A percentile compares a stretch with the other conserved stretches of the same genome.
Evolutionary conservation across 495 filamentous ascomycete genomes (phyloP).

Genomic region (Daldinia decipiens): DNA sequence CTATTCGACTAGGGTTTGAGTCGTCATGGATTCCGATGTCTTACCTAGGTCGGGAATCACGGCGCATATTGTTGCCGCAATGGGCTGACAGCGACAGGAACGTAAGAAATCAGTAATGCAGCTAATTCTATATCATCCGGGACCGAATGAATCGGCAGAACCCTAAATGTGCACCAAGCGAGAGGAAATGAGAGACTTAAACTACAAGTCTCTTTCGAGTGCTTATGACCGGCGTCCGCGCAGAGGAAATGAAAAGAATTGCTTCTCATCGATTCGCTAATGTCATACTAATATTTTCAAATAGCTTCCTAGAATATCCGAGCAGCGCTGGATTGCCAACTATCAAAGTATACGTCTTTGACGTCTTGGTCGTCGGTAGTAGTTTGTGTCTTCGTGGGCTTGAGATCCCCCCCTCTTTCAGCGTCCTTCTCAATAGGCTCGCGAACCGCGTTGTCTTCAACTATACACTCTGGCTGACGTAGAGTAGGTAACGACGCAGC

Average conservation of each 20-base stretch:
- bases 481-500: not conserved
- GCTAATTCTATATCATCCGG: not conserved
- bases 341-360: conserved; percentile 11
- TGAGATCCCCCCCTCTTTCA: not conserved
- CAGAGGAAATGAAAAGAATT: not conserved
- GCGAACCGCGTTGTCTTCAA: not conserved
- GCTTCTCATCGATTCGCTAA: not conserved
- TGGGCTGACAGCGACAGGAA: not conserved
- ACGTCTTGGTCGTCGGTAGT: not conserved
- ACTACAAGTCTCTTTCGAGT: not conserved
- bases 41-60: not conserved
- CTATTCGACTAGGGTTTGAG: not conserved
- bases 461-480: not conserved
- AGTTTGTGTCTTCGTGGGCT: not conserved
- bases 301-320: conserved; percentile 6
- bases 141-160: not conserved
- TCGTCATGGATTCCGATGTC: not conserved
- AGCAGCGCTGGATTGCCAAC: conserved; percentile 12
- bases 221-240: not conserved
- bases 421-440: not conserved
- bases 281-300: not conserved
- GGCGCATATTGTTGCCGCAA: not conserved
- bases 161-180: not conserved
- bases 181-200: not conserved
- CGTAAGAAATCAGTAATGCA: not conserved